Evolutionary conservation across 805 yeast species (phyloP).

Genomic region (Candida awuae): DNA sequence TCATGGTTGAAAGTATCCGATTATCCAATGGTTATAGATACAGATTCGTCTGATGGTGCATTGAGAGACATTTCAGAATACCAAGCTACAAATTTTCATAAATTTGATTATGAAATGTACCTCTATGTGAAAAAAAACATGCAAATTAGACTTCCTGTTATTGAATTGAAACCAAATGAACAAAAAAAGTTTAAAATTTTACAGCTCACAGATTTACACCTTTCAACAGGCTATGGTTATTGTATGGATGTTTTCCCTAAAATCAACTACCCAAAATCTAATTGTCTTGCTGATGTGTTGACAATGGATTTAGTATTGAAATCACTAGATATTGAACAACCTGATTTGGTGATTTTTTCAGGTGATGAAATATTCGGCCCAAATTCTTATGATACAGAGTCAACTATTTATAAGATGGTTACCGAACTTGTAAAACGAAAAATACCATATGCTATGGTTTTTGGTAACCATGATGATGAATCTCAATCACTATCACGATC

Average conservation of each 20-base stretch:
- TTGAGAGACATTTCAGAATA: constrained; percentile 1
- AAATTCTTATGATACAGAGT: constrained; percentile 68
- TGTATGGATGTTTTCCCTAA: constrained; percentile 69
- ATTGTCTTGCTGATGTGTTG: constrained; percentile 72
- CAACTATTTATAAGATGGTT: constrained; percentile 69
- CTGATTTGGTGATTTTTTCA: constrained; percentile 77
- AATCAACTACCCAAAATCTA: constrained; percentile 28
- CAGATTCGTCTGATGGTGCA: constrained; percentile 3
- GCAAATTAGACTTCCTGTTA: constrained; percentile 18
- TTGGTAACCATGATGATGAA: constrained; percentile 95
- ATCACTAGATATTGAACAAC: constrained; percentile 67
- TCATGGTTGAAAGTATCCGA: constrained; percentile 47
- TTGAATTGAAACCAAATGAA: constrained; percentile 32
- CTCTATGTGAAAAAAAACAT: constrained; percentile 9
- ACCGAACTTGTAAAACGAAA: constrained; percentile 53
- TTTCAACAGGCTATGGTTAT: constrained; percentile 72
- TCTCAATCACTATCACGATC: constrained; percentile 56
- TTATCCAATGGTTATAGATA: constrained; percentile 9
- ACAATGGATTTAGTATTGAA: constrained; percentile 53
- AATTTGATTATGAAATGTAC: constrained; percentile 12
- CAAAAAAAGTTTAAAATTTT: constrained; percentile 63
- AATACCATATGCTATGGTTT: constrained; percentile 76
- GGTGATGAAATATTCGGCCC: constrained; percentile 92
- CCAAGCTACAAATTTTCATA: constrained; percentile 9
- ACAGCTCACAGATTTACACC: constrained; percentile 89